Conservation (phyloP, 176 grass and related monocot species). For the Leersia perrieri region DNA sequence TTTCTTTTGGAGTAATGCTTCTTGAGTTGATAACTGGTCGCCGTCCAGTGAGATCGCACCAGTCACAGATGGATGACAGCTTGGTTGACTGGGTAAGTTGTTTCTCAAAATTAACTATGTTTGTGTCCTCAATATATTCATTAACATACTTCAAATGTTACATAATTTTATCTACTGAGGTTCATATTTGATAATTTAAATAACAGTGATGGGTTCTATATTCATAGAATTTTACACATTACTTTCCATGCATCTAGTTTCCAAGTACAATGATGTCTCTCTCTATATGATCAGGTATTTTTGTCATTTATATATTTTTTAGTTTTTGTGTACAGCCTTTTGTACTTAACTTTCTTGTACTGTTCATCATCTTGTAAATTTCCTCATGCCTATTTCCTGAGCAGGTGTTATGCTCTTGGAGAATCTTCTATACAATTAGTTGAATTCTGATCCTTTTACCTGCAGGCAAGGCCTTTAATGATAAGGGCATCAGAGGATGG, state of each 20-base stretch:
- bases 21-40: conserved; percentile 93
- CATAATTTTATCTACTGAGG: background rate
- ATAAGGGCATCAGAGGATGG: conserved; percentile 60
- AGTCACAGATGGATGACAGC: conserved; percentile 79
- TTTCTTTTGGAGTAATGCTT: conserved; percentile 95
- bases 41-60: conserved; percentile 71
- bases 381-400: background rate
- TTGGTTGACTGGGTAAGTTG: conserved; percentile 92
- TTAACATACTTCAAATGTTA: background rate
- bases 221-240: background rate
- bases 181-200: background rate
- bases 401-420: background rate
- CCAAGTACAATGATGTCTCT: background rate
- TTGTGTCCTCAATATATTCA: background rate
- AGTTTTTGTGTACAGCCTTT: background rate
- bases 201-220: background rate
- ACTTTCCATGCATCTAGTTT: background rate
- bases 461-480: conserved; percentile 88
- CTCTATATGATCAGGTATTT: background rate
- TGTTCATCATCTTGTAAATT: background rate
- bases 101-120: background rate
- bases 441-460: background rate
- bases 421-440: background rate
- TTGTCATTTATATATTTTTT: background rate
- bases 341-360: background rate